Evolutionary conservation across 306 rosid species (phyloP).

Genomic region (Mimosa pudica): DNA sequence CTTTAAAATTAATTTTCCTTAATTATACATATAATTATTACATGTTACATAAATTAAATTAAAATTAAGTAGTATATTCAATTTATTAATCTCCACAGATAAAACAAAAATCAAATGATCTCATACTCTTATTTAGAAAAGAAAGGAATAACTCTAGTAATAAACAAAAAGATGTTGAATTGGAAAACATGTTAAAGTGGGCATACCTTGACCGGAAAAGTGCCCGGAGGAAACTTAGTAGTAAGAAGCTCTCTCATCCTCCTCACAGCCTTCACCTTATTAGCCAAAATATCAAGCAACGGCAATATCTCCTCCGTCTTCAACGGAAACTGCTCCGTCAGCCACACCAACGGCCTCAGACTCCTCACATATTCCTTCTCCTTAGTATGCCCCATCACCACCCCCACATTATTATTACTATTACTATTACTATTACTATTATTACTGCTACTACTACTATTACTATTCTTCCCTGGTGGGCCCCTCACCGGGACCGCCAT

Average conservation of each 20-base stretch:
- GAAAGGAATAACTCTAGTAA: too few relatives aligned
- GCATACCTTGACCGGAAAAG: slow-evolving; percentile 93
- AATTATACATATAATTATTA: too few relatives aligned
- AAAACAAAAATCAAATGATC: too few relatives aligned
- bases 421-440: too few relatives aligned
- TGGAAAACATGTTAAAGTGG: slow-evolving; percentile 1
- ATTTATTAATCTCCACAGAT: too few relatives aligned
- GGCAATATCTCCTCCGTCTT: slow-evolving; percentile 93
- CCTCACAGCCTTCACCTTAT: slow-evolving; percentile 90
- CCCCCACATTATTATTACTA: too few relatives aligned
- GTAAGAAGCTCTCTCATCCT: slow-evolving; percentile 93
- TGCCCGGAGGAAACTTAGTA: slow-evolving; percentile 92
- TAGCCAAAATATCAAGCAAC: slow-evolving; percentile 83
- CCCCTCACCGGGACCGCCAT: slow-evolving; percentile 33
- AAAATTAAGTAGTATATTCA: too few relatives aligned
- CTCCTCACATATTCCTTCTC: slow-evolving; percentile 88
- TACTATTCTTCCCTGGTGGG: not conserved
- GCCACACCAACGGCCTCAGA: slow-evolving; percentile 86
- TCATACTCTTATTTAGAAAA: too few relatives aligned
- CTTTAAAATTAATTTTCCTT: too few relatives aligned
- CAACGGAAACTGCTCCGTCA: slow-evolving; percentile 93
- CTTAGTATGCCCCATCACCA: slow-evolving; percentile 49
- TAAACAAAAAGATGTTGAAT: not conserved
- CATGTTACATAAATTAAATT: too few relatives aligned
- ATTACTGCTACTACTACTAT: too few relatives aligned